Evolutionary conservation across 1,139 yeast genomes (phyloP).

Genomic region (Yamadazyma sp.): DNA sequence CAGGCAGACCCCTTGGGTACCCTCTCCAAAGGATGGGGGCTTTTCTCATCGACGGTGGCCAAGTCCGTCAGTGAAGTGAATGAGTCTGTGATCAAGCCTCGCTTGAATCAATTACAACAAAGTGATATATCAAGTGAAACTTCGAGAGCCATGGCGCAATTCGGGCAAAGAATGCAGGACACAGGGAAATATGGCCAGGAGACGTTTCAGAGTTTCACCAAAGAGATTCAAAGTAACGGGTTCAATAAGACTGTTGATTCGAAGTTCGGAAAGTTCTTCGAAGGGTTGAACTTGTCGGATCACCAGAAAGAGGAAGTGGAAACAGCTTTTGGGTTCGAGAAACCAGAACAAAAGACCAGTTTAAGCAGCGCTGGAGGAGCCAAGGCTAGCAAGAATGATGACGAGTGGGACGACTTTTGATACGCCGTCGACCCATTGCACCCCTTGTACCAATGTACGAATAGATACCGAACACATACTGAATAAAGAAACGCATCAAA

Average conservation of each 20-base stretch:
- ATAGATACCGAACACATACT: too few relatives aligned
- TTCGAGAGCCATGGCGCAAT: constrained; percentile 88
- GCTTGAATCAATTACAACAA: constrained; percentile 76
- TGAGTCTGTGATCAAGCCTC: constrained; percentile 86
- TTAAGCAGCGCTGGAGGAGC: constrained; percentile 45
- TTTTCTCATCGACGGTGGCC: constrained; percentile 79
- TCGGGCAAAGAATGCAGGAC: constrained; percentile 90
- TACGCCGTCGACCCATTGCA: too few relatives aligned
- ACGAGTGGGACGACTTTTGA: constrained; percentile 48
- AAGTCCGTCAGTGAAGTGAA: constrained; percentile 85
- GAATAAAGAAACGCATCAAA: too few relatives aligned
- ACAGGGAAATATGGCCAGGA: constrained; percentile 74
- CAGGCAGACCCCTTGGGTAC: constrained; percentile 90
- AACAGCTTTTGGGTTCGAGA: constrained; percentile 70
- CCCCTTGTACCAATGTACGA: too few relatives aligned
- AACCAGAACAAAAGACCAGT: constrained; percentile 59
- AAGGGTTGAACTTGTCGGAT: constrained; percentile 31
- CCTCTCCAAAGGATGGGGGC: constrained; percentile 88
- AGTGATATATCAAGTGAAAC: constrained; percentile 82
- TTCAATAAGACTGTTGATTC: constrained; percentile 43
- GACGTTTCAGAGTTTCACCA: constrained; percentile 64
- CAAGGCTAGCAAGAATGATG: constrained; percentile 21
- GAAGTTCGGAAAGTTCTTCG: constrained; percentile 55
- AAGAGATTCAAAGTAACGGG: constrained; percentile 38
- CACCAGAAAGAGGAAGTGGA: constrained; percentile 35